These are phyloP conservation scores for Pseudoscleropodium purum DNA, from an alignment of 225 moss, liverwort and hornwort genomes.

Conservation along the genomic window DNA sequence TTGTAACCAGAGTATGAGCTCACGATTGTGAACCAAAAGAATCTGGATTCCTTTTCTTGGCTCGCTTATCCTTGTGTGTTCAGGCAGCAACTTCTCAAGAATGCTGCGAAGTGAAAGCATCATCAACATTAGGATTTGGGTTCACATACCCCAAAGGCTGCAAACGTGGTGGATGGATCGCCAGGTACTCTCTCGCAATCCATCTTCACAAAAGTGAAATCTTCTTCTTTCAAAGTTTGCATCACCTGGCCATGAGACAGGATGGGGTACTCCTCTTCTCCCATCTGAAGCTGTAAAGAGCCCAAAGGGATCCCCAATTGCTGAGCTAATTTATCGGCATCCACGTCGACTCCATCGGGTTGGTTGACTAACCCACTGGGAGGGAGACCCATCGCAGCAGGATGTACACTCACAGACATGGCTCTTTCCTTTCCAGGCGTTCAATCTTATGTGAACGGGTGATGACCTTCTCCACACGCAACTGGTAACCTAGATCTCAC, in stretches of 20 bases:
- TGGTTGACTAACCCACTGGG: not conserved
- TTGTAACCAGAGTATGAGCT: not conserved
- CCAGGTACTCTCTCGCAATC: constrained; percentile 26
- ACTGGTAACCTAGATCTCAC: not conserved
- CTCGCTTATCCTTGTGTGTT: not conserved
- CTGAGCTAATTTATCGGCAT: not conserved
- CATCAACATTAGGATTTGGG: not conserved
- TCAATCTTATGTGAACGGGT: not conserved
- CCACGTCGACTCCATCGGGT: not conserved
- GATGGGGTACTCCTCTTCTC: not conserved
- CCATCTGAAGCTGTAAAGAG: not conserved
- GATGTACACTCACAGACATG: constrained; percentile 2
- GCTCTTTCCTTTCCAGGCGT: not conserved
- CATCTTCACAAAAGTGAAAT: not conserved
- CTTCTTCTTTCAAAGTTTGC: constrained; percentile 13
- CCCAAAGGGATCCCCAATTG: not conserved
- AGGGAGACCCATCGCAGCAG: not conserved
- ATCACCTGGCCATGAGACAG: not conserved
- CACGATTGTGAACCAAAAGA: not conserved
- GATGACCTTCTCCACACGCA: not conserved
- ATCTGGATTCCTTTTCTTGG: not conserved
- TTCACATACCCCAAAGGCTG: constrained; percentile 27
- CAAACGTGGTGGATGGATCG: constrained; percentile 28
- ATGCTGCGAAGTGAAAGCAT: not conserved
- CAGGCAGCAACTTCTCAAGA: not conserved